These are phyloP conservation scores for Penicillium angulare DNA, from an alignment of 495 filamentous ascomycete genomes.

Conservation along the genomic window DNA sequence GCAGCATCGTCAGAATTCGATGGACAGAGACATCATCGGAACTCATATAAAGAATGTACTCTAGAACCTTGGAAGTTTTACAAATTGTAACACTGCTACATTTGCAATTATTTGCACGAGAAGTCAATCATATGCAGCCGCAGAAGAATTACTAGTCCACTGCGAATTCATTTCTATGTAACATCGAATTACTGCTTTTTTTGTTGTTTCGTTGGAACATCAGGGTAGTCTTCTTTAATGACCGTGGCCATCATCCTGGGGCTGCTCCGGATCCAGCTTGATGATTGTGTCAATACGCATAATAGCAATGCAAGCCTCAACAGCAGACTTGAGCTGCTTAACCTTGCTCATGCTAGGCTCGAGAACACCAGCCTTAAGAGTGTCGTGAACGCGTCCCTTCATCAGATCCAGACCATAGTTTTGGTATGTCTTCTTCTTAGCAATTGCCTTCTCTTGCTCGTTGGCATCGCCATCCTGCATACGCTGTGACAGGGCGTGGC, in stretches of 20 bases:
- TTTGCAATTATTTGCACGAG: not conserved
- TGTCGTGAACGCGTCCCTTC: slow-evolving; percentile 88
- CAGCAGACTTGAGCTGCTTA: slow-evolving; percentile 95
- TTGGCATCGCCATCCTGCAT: slow-evolving; percentile 78
- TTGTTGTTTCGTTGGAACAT: slow-evolving; percentile 11
- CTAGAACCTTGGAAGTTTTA: not conserved
- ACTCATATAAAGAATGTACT: too few relatives aligned
- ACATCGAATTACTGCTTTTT: slow-evolving; percentile 30
- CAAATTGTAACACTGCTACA: too few relatives aligned
- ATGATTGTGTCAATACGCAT: slow-evolving; percentile 99
- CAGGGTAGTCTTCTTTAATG: slow-evolving; percentile 31
- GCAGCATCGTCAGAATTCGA: too few relatives aligned
- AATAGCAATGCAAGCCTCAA: slow-evolving; percentile 98
- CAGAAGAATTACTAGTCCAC: slow-evolving; percentile 17
- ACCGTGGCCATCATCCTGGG: slow-evolving; percentile 62
- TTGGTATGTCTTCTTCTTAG: slow-evolving; percentile 94
- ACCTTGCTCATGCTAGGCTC: slow-evolving; percentile 99
- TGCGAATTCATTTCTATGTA: slow-evolving; percentile 29
- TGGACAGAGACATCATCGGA: too few relatives aligned
- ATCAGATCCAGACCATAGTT: slow-evolving; percentile 94
- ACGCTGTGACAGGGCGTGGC: slow-evolving; percentile 91
- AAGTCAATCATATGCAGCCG: slow-evolving; percentile 17
- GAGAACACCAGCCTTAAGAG: slow-evolving; percentile 90
- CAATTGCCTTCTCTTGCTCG: slow-evolving; percentile 81
- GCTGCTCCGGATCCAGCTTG: slow-evolving; percentile 90